phyloP scores from a whole-genome alignment of 805 yeast species.

The Yarrowia keelungensis region DNA sequence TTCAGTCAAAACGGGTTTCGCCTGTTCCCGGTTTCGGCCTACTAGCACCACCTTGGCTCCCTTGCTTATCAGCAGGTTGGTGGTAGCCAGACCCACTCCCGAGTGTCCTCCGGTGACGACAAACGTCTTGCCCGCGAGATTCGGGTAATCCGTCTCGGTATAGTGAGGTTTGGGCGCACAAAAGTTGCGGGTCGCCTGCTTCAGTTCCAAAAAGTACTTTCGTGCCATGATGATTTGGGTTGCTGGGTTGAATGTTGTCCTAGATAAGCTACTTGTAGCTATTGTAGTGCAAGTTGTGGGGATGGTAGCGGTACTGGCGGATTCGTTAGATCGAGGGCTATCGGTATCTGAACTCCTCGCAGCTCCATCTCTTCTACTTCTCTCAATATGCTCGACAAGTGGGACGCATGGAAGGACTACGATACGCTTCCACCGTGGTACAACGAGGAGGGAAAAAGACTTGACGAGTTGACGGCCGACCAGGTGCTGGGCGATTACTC shows the following conservation, averaged over 20 bases:
- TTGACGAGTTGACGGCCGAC: not conserved
- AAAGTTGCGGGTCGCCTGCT: not conserved
- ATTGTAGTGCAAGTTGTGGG: not conserved
- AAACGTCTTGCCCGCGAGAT: conserved; percentile 4
- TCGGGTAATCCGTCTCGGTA: conserved; percentile 3
- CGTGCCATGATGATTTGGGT: not conserved
- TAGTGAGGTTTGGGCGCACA: not conserved
- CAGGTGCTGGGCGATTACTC: conserved; percentile 10
- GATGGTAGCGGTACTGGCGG: not conserved
- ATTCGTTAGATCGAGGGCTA: not conserved
- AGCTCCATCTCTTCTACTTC: not conserved
- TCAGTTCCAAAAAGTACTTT: not conserved
- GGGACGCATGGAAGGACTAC: conserved; percentile 18
- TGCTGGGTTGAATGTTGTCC: too few relatives aligned
- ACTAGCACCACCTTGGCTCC: conserved; percentile 1
- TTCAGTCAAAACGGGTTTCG: not conserved
- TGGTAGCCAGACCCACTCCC: conserved; percentile 8
- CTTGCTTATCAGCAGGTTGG: not conserved
- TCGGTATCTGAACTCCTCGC: too few relatives aligned
- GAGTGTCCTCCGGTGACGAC: conserved; percentile 11
- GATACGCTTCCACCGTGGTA: not conserved
- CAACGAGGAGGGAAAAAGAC: not conserved
- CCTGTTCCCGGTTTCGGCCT: not conserved
- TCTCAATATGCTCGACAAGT: conserved; percentile 1
- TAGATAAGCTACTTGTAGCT: too few relatives aligned